Conservation (phyloP, 352 stramenopile species). For the Salisapilia sapeloensis region DNA sequence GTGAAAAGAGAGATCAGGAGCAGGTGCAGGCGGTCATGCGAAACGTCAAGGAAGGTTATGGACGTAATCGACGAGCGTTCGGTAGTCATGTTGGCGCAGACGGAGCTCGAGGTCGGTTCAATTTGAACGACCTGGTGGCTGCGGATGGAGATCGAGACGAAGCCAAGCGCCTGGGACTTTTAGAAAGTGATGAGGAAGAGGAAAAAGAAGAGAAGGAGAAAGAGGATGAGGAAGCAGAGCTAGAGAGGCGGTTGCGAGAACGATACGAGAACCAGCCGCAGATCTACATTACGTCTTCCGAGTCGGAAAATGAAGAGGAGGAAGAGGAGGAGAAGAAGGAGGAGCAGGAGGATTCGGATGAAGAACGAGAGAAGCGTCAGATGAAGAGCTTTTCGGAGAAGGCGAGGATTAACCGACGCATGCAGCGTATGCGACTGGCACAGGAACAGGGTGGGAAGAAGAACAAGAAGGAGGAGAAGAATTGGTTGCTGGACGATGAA, state of each 20-base stretch:
- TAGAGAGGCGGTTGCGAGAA: constrained; percentile 62
- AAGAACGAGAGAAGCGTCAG: constrained; percentile 64
- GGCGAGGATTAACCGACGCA: constrained; percentile 65
- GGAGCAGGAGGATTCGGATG: constrained; percentile 50
- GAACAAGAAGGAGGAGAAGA: constrained; percentile 16
- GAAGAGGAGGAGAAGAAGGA: constrained; percentile 9
- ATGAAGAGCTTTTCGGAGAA: constrained; percentile 78
- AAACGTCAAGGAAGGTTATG: constrained; percentile 80
- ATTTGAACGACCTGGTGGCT: constrained; percentile 64
- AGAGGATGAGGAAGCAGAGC: constrained; percentile 65
- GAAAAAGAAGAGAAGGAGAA: constrained; percentile 16
- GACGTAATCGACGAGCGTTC: constrained; percentile 65
- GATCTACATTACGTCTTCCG: constrained; percentile 79
- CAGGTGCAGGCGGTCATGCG: constrained; percentile 76
- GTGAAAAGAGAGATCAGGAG: constrained; percentile 45
- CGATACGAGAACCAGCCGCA: constrained; percentile 60
- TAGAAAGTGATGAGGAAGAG: constrained; percentile 61
- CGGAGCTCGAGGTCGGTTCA: constrained; percentile 67
- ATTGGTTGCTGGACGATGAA: constrained; percentile 56
- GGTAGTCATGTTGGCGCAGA: constrained; percentile 21
- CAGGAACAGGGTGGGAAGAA: constrained; percentile 40
- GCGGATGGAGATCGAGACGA: constrained; percentile 63
- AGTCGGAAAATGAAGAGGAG: constrained; percentile 27
- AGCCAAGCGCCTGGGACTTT: constrained; percentile 49
- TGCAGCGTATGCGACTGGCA: constrained; percentile 74